These are phyloP conservation scores for Colletotrichum somersetense DNA, from an alignment of 2,329 filamentous ascomycete species.

Conservation along the genomic window DNA sequence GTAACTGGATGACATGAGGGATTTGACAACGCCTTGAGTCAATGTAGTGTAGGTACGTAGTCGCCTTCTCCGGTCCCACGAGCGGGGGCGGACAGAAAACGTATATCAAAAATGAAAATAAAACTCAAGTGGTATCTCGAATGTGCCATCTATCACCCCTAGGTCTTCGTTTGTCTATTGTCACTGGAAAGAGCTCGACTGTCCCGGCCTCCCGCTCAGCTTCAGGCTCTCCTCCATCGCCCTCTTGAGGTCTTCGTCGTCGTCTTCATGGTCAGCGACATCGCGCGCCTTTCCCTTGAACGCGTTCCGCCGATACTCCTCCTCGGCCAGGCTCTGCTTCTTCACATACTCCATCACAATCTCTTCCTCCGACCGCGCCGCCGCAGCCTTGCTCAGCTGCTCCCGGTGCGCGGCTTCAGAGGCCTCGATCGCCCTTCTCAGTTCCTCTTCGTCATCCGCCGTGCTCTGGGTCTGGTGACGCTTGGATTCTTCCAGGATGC, in stretches of 20 bases:
- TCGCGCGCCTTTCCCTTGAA: conserved; percentile 53
- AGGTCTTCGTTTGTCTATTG: background rate
- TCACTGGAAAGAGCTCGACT: conserved; percentile 33
- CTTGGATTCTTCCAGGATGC: conserved; percentile 58
- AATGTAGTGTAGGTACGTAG: too few relatives aligned
- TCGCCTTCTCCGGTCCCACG: background rate
- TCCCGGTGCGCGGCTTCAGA: conserved; percentile 60
- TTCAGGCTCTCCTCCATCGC: conserved; percentile 69
- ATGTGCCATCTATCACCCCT: conserved; percentile 29
- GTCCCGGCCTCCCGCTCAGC: conserved; percentile 48
- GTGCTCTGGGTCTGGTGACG: conserved; percentile 40
- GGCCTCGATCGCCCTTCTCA: conserved; percentile 62
- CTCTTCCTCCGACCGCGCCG: conserved; percentile 73
- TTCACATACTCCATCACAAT: conserved; percentile 82
- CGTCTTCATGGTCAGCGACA: conserved; percentile 50
- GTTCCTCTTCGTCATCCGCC: conserved; percentile 56
- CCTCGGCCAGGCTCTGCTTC: conserved; percentile 80
- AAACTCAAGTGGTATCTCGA: conserved; percentile 31
- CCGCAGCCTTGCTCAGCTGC: conserved; percentile 56
- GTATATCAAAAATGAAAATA: too few relatives aligned
- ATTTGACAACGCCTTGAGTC: too few relatives aligned
- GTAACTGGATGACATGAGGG: background rate
- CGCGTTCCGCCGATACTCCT: conserved; percentile 59
- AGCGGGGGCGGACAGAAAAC: too few relatives aligned
- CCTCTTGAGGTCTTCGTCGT: conserved; percentile 67